Evolutionary conservation across 2,329 filamentous ascomycete species (phyloP), one percentile per base, ranked within the genome.

Genomic region (Leptographium radiaticola): DNA sequence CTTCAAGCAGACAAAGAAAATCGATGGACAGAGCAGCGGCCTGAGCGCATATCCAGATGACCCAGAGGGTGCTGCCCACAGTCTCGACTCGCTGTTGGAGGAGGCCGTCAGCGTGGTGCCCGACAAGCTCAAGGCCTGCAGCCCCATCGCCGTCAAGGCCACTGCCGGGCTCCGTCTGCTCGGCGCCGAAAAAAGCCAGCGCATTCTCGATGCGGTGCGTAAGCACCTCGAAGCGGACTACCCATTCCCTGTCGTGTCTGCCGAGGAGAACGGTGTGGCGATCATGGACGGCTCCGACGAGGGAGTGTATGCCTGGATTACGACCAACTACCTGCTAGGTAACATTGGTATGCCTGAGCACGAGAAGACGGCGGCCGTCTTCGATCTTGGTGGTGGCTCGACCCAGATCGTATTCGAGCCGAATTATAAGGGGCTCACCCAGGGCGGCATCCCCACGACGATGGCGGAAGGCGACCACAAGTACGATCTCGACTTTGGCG

Each of bases 351-450:
- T 87, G 12, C 87, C 89, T 2, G 91, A 96, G 66, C 82, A 90
- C 67, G 89, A 81, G 58, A 86, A 89, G 51, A 97, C 93, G 2
- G 94, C 93, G 43, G 93, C 93, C 51, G 83, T 96, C 56, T 95
- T 98, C 64, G 93, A 98, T 66, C 84, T 98, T 49, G 93, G 93
- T 59, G 93, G 93, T 63, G 93, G 93, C 53, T 96, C 90, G 25
- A 98, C 94, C 15, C 93, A 98, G 73, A 96, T 98, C 65, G 94
- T 98, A 61, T 98, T 97, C 70, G 83, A 98, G 74, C 94, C 94
- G 25, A 95, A 86, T 51, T 98, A 95, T 71, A 85, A 87, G 67
- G 78, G 80, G 53, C 78, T 79, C 54, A 70, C 79, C 53, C 74
- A 77, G 50, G 87, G 87, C 58, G 90, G 89, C 56, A 86, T 96